These are phyloP conservation scores for Fusarium aywerte DNA, from an alignment of 2,329 filamentous ascomycete species.

Conservation along the genomic window DNA sequence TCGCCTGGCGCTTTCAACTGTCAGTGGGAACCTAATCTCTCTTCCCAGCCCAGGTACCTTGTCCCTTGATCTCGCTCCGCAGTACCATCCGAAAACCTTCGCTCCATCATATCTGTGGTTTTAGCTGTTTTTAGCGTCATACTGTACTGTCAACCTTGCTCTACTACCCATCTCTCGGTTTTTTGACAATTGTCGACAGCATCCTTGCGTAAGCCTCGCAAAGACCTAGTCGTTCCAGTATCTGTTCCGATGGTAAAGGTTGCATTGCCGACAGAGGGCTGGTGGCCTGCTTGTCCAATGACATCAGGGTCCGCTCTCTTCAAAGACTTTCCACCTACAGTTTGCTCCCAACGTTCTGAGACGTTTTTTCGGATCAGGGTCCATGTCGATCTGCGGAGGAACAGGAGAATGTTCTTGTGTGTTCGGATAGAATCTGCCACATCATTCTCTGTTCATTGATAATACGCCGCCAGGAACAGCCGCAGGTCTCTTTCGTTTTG, in stretches of 20 bases:
- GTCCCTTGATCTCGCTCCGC: conserved; percentile 14
- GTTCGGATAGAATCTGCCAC: not conserved
- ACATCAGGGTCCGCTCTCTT: conserved; percentile 20
- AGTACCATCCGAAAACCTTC: not conserved
- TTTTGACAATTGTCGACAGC: conserved; percentile 6
- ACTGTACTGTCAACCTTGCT: not conserved
- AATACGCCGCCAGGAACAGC: conserved; percentile 35
- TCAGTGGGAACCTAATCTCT: conserved; percentile 33
- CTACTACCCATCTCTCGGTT: not conserved
- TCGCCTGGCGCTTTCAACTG: conserved; percentile 15
- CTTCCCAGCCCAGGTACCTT: not conserved
- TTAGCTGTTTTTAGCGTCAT: not conserved
- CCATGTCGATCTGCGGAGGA: not conserved
- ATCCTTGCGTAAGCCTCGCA: conserved; percentile 9
- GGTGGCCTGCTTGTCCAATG: conserved; percentile 17
- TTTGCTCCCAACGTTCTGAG: conserved; percentile 12
- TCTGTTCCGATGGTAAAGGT: not conserved
- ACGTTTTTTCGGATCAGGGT: conserved; percentile 30
- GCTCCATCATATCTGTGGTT: not conserved
- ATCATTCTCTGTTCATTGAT: conserved; percentile 6
- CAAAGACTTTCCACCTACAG: conserved; percentile 1
- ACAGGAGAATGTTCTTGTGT: not conserved
- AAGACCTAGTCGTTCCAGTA: not conserved
- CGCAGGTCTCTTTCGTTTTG: conserved; percentile 25
- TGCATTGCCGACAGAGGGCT: not conserved